Base-by-base conservation (phyloP, 75 land plant genomes). In the Selaginella tamariscina region DNA sequence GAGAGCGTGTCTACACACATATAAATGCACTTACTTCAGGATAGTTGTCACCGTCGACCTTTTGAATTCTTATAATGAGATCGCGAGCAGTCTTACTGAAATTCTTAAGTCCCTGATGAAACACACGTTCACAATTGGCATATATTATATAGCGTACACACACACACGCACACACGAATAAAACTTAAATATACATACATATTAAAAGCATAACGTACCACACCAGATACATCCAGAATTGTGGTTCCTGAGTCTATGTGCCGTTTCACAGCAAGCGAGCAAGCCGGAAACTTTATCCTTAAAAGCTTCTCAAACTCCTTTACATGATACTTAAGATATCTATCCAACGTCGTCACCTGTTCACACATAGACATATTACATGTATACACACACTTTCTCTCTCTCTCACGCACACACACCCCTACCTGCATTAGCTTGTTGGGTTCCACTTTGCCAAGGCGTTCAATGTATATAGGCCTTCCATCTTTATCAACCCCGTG, bases 41-140 rank as follows among this genome's bases (percentile, higher is more conserved):
- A 56, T 92, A 92, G 76, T 92, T 86, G 73, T 86, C 79, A 56
- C 85, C 82, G 81, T 92, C 97, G 68, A 92, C 71, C 64, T 81
- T 89, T 74, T 88, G 94, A 49, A 92, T 82, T n/a, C 70, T 69
- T 49, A 75, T 60, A 44, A 92, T 76, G 31, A 92, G 82, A 1
- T 92, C 97, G 20, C 85, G 70, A 2, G 90, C 95, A 57, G 70
- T 54, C 76, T 89, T 92, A 24, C 75, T 78, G 56, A 84, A 84
- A 63, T 89, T 89, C 77, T 89, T 89, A 54, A 84, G 54, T 23
- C 97, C 90, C 94, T 92, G 77, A 69, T 74, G 24, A 65, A n/a
- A n/a, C n/a, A n/a, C n/a, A n/a, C n/a, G n/a, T n/a, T 13, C 54
- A 68, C 56, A 69, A 32, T 27, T 33, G 13, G 13, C 24, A 20